phyloP scores from a whole-genome alignment of 2,329 filamentous ascomycete genomes.

The Xylariaceae sp. region DNA sequence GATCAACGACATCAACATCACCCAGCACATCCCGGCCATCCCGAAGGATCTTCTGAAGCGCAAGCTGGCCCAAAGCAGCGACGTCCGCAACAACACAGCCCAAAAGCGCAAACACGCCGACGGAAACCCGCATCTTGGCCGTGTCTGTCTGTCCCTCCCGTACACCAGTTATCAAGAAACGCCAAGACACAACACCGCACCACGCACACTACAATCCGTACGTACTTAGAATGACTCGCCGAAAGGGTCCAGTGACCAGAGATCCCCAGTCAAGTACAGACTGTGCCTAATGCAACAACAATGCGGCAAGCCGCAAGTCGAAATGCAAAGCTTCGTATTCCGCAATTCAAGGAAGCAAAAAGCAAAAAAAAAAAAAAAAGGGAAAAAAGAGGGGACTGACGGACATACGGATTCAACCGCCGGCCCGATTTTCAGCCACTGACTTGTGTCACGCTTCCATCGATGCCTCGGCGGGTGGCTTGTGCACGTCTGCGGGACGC shows the following conservation, averaged over 20 bases:
- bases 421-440: not conserved
- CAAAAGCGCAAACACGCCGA: not conserved
- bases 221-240: too few relatives aligned
- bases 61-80: slow-evolving; percentile 32
- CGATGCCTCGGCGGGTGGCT: not conserved
- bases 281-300: too few relatives aligned
- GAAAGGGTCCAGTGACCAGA: too few relatives aligned
- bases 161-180: too few relatives aligned
- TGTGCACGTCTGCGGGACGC: not conserved
- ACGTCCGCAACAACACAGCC: not conserved
- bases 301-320: not conserved
- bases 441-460: not conserved
- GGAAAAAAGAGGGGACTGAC: not conserved
- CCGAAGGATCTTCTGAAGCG: slow-evolving; percentile 40
- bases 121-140: slow-evolving; percentile 6
- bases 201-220: too few relatives aligned
- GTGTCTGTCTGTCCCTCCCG: too few relatives aligned
- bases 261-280: too few relatives aligned
- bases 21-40: slow-evolving; percentile 44
- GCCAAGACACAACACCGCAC: too few relatives aligned
- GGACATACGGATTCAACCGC: not conserved
- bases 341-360: not conserved
- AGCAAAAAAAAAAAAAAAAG: not conserved
- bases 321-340: not conserved
- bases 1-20: slow-evolving; percentile 24